Conservation (phyloP, 805 yeast species). For the Zygosaccharomyces lentus region DNA sequence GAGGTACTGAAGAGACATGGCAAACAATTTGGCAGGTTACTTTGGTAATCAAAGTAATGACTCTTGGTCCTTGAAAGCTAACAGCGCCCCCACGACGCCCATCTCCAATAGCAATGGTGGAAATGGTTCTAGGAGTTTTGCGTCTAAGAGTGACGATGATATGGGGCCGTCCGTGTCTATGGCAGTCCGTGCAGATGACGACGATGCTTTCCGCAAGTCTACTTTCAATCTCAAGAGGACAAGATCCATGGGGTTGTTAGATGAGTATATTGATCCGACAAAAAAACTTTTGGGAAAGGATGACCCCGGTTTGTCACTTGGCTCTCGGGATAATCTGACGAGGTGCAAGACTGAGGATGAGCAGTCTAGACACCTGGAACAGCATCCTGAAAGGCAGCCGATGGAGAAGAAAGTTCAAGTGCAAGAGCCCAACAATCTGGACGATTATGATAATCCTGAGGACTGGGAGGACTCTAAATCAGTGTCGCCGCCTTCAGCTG, state of each 20-base stretch:
- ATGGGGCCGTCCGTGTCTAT: slow-evolving; percentile 41
- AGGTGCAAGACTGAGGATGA: background rate
- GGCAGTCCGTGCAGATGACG: slow-evolving; percentile 66
- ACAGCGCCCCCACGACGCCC: slow-evolving; percentile 6
- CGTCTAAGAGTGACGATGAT: slow-evolving; percentile 25
- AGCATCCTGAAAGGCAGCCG: slow-evolving; percentile 15
- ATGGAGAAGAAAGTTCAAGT: background rate
- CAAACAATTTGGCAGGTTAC: slow-evolving; percentile 30
- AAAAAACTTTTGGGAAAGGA: slow-evolving; percentile 34
- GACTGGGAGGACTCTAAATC: slow-evolving; percentile 20
- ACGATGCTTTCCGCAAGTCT: slow-evolving; percentile 62
- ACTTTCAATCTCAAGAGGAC: slow-evolving; percentile 77
- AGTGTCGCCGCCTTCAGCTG: slow-evolving; percentile 37
- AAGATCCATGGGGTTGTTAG: slow-evolving; percentile 74
- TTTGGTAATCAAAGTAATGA: slow-evolving; percentile 17
- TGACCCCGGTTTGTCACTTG: slow-evolving; percentile 8
- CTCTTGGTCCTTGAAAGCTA: slow-evolving; percentile 7
- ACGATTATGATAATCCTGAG: slow-evolving; percentile 18
- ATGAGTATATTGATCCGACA: slow-evolving; percentile 56
- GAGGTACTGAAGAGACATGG: slow-evolving; percentile 12
- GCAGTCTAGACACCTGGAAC: background rate
- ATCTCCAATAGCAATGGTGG: slow-evolving; percentile 1
- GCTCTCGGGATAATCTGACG: slow-evolving; percentile 20
- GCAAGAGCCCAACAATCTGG: slow-evolving; percentile 12
- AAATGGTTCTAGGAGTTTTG: slow-evolving; percentile 3